phyloP scores from a whole-genome alignment of 305 asterid genomes.

The Euphrasia arctica region DNA sequence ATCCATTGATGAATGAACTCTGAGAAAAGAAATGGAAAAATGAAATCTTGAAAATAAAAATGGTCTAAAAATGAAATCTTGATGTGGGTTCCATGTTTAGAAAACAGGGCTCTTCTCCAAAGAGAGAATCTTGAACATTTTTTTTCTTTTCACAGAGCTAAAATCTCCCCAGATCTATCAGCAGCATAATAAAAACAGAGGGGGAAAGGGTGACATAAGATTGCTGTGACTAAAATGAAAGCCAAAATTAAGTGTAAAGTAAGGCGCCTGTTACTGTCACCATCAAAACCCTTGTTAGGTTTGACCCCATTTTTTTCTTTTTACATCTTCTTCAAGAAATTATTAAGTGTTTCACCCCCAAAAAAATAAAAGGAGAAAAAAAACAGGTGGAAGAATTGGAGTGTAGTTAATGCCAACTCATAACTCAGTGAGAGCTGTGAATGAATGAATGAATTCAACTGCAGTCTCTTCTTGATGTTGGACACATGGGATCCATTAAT shows the following conservation, averaged over 20 bases:
- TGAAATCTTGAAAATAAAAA: no score
- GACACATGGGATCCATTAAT: not conserved
- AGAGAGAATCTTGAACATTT: constrained; percentile 29
- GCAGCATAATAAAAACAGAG: not conserved
- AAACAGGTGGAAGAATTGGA: not conserved
- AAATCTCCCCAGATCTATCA: constrained; percentile 37
- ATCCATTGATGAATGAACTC: constrained; percentile 28
- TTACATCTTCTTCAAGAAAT: not conserved
- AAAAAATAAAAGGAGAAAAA: not conserved
- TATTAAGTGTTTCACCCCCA: constrained; percentile 7
- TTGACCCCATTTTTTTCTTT: constrained; percentile 32
- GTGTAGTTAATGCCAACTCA: constrained; percentile 2
- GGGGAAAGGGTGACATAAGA: no score
- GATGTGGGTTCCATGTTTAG: constrained; percentile 16
- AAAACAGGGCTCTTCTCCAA: not conserved
- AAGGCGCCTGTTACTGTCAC: constrained; percentile 59
- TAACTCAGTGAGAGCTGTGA: not conserved
- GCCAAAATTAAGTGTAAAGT: constrained; percentile 21
- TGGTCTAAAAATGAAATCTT: constrained; percentile 2
- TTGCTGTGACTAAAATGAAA: not conserved
- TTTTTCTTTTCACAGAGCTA: constrained; percentile 15
- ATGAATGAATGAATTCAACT: not conserved
- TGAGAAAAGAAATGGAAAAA: constrained; percentile 5
- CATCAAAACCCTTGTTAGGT: constrained; percentile 31
- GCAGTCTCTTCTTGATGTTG: not conserved